Evolutionary conservation across 352 stramenopile species (phyloP), one percentile per base, ranked within the genome.

Genomic region (Halophytophthora batemanensis): DNA sequence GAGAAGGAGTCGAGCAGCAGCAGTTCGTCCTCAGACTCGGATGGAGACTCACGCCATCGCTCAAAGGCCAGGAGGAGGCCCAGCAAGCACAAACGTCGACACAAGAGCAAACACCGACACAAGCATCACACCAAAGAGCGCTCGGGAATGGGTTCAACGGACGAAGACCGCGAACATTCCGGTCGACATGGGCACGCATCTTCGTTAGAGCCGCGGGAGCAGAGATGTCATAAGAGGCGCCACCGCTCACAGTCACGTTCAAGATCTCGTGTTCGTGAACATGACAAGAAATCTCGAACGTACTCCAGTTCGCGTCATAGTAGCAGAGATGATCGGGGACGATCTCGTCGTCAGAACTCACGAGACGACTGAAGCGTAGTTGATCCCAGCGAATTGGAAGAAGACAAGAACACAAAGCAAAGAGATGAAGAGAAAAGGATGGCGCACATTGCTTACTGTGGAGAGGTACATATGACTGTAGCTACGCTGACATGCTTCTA

Each of bases 61-160:
- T 41, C 29, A 7, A 69, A 68, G 19, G 45, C 57, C n/a, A n/a
- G n/a, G 18, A 74, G 52, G 39, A 78, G 61, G 37, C 43, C 51
- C 13, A 67, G 56, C 42, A 69, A 64, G 38, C 53, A 76, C 44
- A 71, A 69, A 44, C 55, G 40, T 19, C 35, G 41, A 5, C 41
- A 37, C 15, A 57, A 57, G 40, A 38, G 31, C 22, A 65, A 56
- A n/a, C 55, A 36, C 15, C 54, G 56, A 28, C 57, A 50, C 35
- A 71, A 55, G 10, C 44, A 60, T 35, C 51, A 42, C 13, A 61
- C 37, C 18, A 62, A 25, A 44, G 37, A 38, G 21, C 44, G 17
- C 19, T 64, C 53, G 15, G 11, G 44, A 18, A 37, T 45, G 23
- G 50, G 49, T 6, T 39, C 5, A 35, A 50, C 65, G 2, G 19